Evolutionary conservation across 805 yeast genomes (phyloP).

Genomic region (Clavispora santaluciae): DNA sequence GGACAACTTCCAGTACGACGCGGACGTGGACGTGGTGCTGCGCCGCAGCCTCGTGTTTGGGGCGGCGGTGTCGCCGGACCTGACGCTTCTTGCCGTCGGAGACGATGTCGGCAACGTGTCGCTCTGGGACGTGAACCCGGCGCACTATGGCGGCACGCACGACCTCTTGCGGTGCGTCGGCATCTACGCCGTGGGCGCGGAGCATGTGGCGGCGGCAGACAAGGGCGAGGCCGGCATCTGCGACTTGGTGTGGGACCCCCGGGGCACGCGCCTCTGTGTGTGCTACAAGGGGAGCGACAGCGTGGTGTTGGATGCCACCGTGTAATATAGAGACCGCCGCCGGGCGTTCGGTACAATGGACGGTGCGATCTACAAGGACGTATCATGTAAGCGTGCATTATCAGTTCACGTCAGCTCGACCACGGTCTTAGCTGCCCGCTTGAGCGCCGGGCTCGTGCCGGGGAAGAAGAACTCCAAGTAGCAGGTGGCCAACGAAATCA

Average conservation of each 20-base stretch:
- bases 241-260: constrained; percentile 34
- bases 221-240: constrained; percentile 26
- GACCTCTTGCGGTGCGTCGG: constrained; percentile 25
- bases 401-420: constrained; percentile 8
- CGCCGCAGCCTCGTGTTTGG: constrained; percentile 54
- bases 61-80: constrained; percentile 49
- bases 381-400: not conserved
- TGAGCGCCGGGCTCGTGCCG: constrained; percentile 27
- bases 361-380: no score
- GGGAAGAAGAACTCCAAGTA: constrained; percentile 53
- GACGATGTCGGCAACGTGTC: constrained; percentile 58
- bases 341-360: not conserved
- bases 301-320: constrained; percentile 11
- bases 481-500: constrained; percentile 46
- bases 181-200: constrained; percentile 1
- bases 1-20: constrained; percentile 18
- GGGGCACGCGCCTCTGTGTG: constrained; percentile 23
- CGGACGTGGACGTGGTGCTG: constrained; percentile 12
- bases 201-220: constrained; percentile 4
- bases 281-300: constrained; percentile 30
- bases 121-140: constrained; percentile 42
- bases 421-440: constrained; percentile 20
- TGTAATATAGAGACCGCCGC: not conserved
- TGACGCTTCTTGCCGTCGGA: constrained; percentile 53
- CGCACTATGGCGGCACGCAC: constrained; percentile 7